A percentile compares a stretch with the other conserved stretches of the same genome.
These are phyloP conservation scores for Candida piceae DNA, from an alignment of 805 yeast genomes.

Conservation along the genomic window DNA sequence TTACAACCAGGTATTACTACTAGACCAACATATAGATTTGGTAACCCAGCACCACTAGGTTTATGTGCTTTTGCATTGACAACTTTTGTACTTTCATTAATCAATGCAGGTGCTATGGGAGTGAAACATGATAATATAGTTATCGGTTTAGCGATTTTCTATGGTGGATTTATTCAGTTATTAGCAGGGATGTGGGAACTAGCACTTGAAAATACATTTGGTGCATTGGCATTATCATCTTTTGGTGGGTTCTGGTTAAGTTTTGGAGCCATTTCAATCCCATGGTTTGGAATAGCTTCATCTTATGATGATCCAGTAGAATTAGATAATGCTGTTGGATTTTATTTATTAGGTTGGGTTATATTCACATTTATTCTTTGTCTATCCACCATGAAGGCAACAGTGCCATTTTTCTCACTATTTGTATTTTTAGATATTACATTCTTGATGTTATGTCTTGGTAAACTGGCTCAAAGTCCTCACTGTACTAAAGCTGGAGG, in stretches of 20 bases:
- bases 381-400: constrained; percentile 52
- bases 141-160: constrained; percentile 61
- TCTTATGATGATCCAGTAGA: constrained; percentile 42
- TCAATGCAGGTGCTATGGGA: constrained; percentile 64
- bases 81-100: constrained; percentile 58
- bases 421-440: constrained; percentile 51
- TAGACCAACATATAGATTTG: constrained; percentile 55
- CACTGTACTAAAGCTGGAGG: constrained; percentile 52
- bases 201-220: constrained; percentile 68
- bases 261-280: constrained; percentile 60
- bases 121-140: constrained; percentile 56
- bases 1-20: constrained; percentile 63
- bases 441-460: constrained; percentile 46
- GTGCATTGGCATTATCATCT: constrained; percentile 56
- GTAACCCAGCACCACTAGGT: constrained; percentile 75
- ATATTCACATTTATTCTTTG: constrained; percentile 57
- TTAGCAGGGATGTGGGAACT: constrained; percentile 74
- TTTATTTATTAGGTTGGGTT: constrained; percentile 58
- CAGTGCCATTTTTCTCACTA: constrained; percentile 48
- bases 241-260: constrained; percentile 77
- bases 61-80: constrained; percentile 68
- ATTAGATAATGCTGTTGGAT: constrained; percentile 48
- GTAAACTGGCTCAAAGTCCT: constrained; percentile 40
- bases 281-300: constrained; percentile 53
- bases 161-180: constrained; percentile 68